Percentiles rank a stretch among this genome's conserved stretches.
Evolutionary conservation across 352 stramenopile genomes (phyloP).

Genomic region (Pythium brachiatum): DNA sequence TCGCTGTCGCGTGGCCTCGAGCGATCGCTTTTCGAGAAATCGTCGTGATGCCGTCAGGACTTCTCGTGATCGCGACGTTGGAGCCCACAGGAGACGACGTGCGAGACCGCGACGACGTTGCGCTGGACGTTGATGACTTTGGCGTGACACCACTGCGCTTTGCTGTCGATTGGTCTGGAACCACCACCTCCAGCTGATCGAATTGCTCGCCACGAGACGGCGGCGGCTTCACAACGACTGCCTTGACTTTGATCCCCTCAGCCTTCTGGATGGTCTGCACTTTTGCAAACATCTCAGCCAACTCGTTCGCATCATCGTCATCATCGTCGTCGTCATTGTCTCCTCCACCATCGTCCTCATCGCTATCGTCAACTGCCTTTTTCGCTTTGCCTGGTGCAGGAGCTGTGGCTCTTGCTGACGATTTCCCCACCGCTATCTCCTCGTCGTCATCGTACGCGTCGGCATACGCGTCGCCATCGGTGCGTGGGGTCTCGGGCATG

Average conservation of each 20-base stretch:
- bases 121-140: background rate
- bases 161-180: constrained; percentile 5
- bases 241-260: constrained; percentile 31
- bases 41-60: constrained; percentile 61
- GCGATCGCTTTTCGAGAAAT: constrained; percentile 38
- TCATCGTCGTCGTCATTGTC: constrained; percentile 33
- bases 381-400: background rate
- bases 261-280: constrained; percentile 60
- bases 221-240: constrained; percentile 5
- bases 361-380: background rate
- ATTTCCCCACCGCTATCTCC: constrained; percentile 14
- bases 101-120: constrained; percentile 8
- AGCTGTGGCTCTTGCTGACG: background rate
- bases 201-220: constrained; percentile 15
- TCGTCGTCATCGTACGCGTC: constrained; percentile 36
- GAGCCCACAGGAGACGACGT: constrained; percentile 11
- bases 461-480: constrained; percentile 1
- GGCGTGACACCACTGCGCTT: constrained; percentile 15
- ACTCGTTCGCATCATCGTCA: constrained; percentile 50
- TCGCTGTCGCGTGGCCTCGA: background rate
- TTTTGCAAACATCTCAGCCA: constrained; percentile 75
- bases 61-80: constrained; percentile 15
- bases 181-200: constrained; percentile 13
- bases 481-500: constrained; percentile 7
- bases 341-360: background rate